These are phyloP conservation scores for Penicillium waksmanii DNA, from an alignment of 495 filamentous ascomycete genomes.

Conservation along the genomic window DNA sequence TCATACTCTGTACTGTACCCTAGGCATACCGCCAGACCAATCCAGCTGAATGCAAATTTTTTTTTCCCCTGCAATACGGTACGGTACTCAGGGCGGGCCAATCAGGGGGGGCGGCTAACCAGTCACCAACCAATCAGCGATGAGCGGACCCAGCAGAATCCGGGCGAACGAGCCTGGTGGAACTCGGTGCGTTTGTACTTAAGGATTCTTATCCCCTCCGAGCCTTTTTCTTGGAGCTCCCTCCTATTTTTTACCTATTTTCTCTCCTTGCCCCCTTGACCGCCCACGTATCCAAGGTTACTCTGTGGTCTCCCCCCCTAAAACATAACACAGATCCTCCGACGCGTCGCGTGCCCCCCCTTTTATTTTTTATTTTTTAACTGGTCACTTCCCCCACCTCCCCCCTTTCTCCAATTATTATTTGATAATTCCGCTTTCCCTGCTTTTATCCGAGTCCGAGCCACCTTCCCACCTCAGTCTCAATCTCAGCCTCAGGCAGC, in stretches of 20 bases:
- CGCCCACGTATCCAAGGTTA: slow-evolving; percentile 23
- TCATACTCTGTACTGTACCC: neutral
- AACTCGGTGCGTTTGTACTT: slow-evolving; percentile 54
- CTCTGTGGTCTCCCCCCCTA: slow-evolving; percentile 8
- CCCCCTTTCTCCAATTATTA: slow-evolving; percentile 24
- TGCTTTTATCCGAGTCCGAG: slow-evolving; percentile 4
- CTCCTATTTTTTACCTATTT: slow-evolving; percentile 28
- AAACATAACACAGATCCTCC: slow-evolving; percentile 21
- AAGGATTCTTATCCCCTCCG: slow-evolving; percentile 55
- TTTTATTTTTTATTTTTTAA: slow-evolving; percentile 17
- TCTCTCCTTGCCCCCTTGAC: slow-evolving; percentile 5
- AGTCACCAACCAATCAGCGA: slow-evolving; percentile 26
- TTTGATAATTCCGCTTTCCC: slow-evolving; percentile 19
- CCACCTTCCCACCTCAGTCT: slow-evolving; percentile 26
- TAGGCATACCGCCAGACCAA: neutral
- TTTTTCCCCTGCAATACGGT: slow-evolving; percentile 15
- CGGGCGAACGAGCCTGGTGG: slow-evolving; percentile 44
- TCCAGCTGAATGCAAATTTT: slow-evolving; percentile 11
- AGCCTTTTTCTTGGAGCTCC: slow-evolving; percentile 42
- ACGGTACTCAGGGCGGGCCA: slow-evolving; percentile 24
- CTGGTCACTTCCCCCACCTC: slow-evolving; percentile 9
- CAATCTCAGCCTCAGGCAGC: slow-evolving; percentile 4
- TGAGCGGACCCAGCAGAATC: slow-evolving; percentile 40
- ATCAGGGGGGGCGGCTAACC: slow-evolving; percentile 27
- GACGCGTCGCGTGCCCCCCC: slow-evolving; percentile 38